Conservation (phyloP, 495 filamentous ascomycete genomes). For the Penicillium canescens region DNA sequence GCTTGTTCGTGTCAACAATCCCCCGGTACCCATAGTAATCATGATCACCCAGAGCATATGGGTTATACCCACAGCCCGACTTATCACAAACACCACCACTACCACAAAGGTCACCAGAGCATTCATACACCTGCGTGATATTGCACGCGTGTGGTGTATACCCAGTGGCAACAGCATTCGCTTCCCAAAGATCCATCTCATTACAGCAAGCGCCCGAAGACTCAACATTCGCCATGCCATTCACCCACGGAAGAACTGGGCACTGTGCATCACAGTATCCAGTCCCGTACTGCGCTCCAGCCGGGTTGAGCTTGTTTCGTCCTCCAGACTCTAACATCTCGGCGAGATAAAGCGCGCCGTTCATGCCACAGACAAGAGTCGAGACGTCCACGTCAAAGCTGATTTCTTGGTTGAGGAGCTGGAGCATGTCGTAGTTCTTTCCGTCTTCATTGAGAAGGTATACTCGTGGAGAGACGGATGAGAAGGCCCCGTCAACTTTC, state of each 20-base stretch:
- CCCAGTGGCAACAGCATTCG: conserved; percentile 56
- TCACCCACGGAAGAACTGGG: conserved; percentile 54
- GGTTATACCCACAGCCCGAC: conserved; percentile 65
- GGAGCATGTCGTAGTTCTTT: conserved; percentile 59
- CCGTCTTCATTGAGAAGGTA: conserved; percentile 59
- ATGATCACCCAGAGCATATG: conserved; percentile 55
- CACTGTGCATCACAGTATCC: conserved; percentile 75
- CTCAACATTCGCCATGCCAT: conserved; percentile 56
- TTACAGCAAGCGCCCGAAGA: conserved; percentile 55
- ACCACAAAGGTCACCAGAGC: conserved; percentile 48
- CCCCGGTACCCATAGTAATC: conserved; percentile 55
- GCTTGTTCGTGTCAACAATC: conserved; percentile 58
- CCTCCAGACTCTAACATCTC: conserved; percentile 62
- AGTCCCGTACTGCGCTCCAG: conserved; percentile 64
- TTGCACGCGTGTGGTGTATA: conserved; percentile 60
- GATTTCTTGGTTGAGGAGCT: conserved; percentile 59
- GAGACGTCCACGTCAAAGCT: conserved; percentile 65
- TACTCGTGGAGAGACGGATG: conserved; percentile 51
- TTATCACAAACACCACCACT: conserved; percentile 62
- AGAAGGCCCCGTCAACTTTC: conserved; percentile 25
- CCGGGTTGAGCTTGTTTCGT: conserved; percentile 54
- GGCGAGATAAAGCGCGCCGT: conserved; percentile 66
- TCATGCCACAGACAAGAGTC: conserved; percentile 63
- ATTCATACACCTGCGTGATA: conserved; percentile 41
- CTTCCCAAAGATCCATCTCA: conserved; percentile 67